phyloP scores from a whole-genome alignment of 1,284 basidiomycete genomes.

The Malassezia psittaci region DNA sequence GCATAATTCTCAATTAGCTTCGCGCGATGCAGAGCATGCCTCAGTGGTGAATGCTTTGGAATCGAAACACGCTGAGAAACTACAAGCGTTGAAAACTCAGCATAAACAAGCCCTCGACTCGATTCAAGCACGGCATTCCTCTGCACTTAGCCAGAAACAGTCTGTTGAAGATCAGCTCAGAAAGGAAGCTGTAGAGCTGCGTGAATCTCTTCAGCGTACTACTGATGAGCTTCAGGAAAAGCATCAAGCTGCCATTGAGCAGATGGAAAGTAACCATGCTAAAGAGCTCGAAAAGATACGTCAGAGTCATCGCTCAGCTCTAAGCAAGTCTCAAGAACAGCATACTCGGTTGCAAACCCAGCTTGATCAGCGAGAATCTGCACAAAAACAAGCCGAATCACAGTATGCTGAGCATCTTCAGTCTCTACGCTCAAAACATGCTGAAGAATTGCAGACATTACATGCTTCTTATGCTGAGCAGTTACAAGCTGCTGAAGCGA shows the following conservation, averaged over 20 bases:
- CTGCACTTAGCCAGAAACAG: conserved; percentile 2
- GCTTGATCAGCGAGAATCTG: no score
- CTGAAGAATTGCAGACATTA: background rate
- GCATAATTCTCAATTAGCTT: background rate
- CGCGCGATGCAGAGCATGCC: conserved; percentile 8
- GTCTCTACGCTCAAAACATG: background rate
- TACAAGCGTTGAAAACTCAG: background rate
- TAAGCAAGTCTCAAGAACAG: background rate
- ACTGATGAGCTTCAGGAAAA: background rate
- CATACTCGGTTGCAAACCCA: no score
- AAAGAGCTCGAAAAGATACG: background rate
- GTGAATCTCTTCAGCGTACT: background rate
- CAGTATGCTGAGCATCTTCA: background rate
- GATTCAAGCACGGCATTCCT: background rate
- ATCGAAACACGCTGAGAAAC: background rate
- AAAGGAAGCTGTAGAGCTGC: background rate
- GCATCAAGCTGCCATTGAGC: background rate
- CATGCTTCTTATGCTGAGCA: no score
- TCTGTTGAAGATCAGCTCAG: background rate
- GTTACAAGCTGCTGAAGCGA: no score
- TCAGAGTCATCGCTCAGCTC: background rate
- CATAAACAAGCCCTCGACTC: background rate
- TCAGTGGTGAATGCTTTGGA: background rate
- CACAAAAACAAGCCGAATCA: no score
- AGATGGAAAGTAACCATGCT: background rate